Evolutionary conservation across 805 yeast species (phyloP), one percentile per base, ranked within the genome.

Genomic region (Yarrowia osloensis): DNA sequence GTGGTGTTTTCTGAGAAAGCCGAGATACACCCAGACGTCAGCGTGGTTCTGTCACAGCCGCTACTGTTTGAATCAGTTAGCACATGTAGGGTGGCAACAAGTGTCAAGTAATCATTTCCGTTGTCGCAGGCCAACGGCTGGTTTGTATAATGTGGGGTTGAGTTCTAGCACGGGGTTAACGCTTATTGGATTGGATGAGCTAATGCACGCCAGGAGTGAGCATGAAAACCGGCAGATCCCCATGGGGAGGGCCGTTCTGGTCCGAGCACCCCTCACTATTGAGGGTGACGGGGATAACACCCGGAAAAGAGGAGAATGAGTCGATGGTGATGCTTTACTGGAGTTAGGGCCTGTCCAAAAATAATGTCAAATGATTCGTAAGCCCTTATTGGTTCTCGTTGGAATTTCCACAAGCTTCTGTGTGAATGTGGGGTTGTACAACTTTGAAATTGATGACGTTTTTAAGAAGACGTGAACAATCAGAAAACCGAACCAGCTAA

Each of bases 141-240:
- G 40, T 57, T 52, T 57, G 37, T 40, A n/a, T 40, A 57, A 57
- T 57, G 63, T 40, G 63, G 63, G 63, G 63, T 57, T 57, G 63
- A 57, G 63, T 57, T 57, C 63, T 44, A 54, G 44, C 44, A 35
- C 61, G 63, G 63, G 63, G 49, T 40, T 57, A 40, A 57, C 37
- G 47, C 62, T 26, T 55, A 55, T 57, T 57, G 63, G 63, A 28
- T 40, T 57, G 63, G 63, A 26, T 22, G 61, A 54, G 61, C 61
- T 54, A 35, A 54, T 54, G 61, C 61, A 35, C 44, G 61, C 44
- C 42, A 54, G 61, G 44, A 35, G 61, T n/a, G 63, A 57, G 63
- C 63, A 57, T 57, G 63, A 57, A 57, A 57, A 57, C 49, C 28
- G 49, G 37, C 49, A 57, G 63, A 40, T 57, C 39, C 57, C 40